These are phyloP conservation scores for Penicillium verrucosum DNA, from an alignment of 2,329 filamentous ascomycete species.

Conservation along the genomic window DNA sequence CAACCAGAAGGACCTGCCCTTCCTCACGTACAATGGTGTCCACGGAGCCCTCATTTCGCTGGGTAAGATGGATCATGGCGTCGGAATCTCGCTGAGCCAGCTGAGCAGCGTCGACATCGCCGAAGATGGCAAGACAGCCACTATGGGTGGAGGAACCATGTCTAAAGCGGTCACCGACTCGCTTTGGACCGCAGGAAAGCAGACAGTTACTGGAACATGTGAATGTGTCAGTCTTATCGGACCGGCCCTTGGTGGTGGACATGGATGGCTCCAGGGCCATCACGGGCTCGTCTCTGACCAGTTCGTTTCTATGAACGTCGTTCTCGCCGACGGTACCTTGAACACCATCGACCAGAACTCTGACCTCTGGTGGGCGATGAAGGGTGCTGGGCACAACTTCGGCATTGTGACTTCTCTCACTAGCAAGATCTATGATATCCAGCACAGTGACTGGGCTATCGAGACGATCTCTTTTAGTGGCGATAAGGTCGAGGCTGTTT, in stretches of 20 bases:
- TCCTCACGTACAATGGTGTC: slow-evolving; percentile 53
- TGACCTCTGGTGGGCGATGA: slow-evolving; percentile 57
- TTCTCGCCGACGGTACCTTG: slow-evolving; percentile 50
- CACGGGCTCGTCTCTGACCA: slow-evolving; percentile 56
- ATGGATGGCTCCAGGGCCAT: slow-evolving; percentile 54
- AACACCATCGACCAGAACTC: slow-evolving; percentile 40
- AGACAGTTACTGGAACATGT: slow-evolving; percentile 52
- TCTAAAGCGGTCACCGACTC: slow-evolving; percentile 48
- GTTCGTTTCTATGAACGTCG: slow-evolving; percentile 51
- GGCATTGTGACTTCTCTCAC: slow-evolving; percentile 53
- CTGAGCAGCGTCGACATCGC: slow-evolving; percentile 41
- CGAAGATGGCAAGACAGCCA: slow-evolving; percentile 47
- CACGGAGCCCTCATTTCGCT: slow-evolving; percentile 53
- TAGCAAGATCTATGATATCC: slow-evolving; percentile 48
- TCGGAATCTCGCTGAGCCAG: slow-evolving; percentile 50
- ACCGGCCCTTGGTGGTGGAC: slow-evolving; percentile 56
- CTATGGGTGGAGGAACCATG: slow-evolving; percentile 48
- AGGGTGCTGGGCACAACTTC: slow-evolving; percentile 59
- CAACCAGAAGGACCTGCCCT: slow-evolving; percentile 47
- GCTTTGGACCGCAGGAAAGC: slow-evolving; percentile 52
- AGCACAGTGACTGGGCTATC: slow-evolving; percentile 37
- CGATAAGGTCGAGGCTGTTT: slow-evolving; percentile 51
- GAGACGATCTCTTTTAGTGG: slow-evolving; percentile 47
- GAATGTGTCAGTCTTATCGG: slow-evolving; percentile 51
- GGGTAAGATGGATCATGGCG: slow-evolving; percentile 49